Percentiles rank a stretch among this genome's conserved stretches.
Evolutionary conservation across 148 eudicot species (phyloP).

Genomic region (Selenicereus undatus): DNA sequence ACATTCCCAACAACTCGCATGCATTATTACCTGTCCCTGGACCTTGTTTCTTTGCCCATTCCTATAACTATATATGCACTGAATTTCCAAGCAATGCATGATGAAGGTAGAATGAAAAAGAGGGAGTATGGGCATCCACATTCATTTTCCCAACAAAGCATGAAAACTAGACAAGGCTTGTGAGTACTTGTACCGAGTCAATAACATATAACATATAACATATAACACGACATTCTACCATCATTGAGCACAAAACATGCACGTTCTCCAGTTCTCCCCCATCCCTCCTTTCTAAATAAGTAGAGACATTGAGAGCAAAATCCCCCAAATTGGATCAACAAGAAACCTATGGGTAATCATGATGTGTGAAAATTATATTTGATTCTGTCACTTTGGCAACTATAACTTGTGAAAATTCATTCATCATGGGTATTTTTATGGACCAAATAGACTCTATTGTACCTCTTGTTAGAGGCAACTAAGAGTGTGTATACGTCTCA

Average conservation of each 20-base stretch:
- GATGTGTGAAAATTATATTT: too few species aligned
- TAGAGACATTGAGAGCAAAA: not conserved
- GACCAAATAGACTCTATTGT: too few species aligned
- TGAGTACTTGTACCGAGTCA: not conserved
- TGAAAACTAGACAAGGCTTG: not conserved
- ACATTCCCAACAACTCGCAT: too few species aligned
- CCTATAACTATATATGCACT: not conserved
- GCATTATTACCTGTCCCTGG: too few species aligned
- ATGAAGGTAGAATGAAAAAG: constrained; percentile 1
- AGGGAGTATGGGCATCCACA: not conserved
- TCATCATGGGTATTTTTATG: too few species aligned
- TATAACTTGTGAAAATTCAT: too few species aligned
- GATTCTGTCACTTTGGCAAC: too few species aligned
- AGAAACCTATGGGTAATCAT: not conserved
- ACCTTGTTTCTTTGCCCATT: not conserved
- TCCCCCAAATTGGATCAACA: not conserved
- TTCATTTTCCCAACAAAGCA: constrained; percentile 21
- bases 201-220: not conserved
- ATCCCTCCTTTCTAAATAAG: not conserved
- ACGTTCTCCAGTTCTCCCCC: too few species aligned
- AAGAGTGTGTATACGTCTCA: too few species aligned
- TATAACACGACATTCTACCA: not conserved
- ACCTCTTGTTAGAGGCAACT: too few species aligned
- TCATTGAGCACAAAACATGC: not conserved
- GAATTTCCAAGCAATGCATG: not conserved